Evolutionary conservation across 345 rosid genomes (phyloP).

Genomic region (Ricinus communis): DNA sequence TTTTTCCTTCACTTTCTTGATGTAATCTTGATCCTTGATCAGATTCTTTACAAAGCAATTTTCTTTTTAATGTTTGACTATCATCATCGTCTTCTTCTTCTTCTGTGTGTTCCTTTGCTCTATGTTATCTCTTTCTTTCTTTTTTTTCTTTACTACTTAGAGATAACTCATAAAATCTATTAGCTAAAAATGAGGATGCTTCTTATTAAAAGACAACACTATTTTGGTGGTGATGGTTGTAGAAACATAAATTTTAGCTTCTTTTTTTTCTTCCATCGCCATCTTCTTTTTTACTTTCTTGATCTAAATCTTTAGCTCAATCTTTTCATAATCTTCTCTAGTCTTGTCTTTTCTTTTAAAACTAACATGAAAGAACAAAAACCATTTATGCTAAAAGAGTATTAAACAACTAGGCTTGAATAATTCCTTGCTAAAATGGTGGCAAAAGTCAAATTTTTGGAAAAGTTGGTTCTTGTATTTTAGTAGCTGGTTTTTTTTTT

Average conservation of each 20-base stretch:
- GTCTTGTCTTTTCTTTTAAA: constrained; percentile 27
- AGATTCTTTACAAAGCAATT: constrained; percentile 26
- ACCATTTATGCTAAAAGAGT: constrained; percentile 48
- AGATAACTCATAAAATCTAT: constrained; percentile 75
- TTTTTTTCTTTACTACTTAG: constrained; percentile 34
- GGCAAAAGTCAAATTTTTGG: constrained; percentile 78
- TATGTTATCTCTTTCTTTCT: constrained; percentile 26
- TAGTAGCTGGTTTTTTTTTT: constrained; percentile 49
- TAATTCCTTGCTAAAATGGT: constrained; percentile 20
- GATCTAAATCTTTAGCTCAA: constrained; percentile 25
- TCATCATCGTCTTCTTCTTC: constrained; percentile 31
- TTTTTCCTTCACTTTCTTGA: constrained; percentile 30
- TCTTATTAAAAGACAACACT: constrained; percentile 68
- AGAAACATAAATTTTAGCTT: constrained; percentile 34
- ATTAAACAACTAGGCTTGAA: constrained; percentile 30
- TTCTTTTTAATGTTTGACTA: constrained; percentile 30
- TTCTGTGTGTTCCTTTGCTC: constrained; percentile 18
- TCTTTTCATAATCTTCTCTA: constrained; percentile 29
- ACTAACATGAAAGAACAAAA: constrained; percentile 20
- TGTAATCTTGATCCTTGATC: constrained; percentile 27
- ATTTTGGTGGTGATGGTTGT: constrained; percentile 58
- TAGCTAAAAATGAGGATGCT: constrained; percentile 79
- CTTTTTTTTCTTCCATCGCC: constrained; percentile 30
- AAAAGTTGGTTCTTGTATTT: constrained; percentile 85
- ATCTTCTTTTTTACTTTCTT: constrained; percentile 18